A percentile compares a stretch with the other conserved stretches of the same genome.
Conservation (phyloP, 306 rosid genomes). For the Lathyrus oleraceus region DNA sequence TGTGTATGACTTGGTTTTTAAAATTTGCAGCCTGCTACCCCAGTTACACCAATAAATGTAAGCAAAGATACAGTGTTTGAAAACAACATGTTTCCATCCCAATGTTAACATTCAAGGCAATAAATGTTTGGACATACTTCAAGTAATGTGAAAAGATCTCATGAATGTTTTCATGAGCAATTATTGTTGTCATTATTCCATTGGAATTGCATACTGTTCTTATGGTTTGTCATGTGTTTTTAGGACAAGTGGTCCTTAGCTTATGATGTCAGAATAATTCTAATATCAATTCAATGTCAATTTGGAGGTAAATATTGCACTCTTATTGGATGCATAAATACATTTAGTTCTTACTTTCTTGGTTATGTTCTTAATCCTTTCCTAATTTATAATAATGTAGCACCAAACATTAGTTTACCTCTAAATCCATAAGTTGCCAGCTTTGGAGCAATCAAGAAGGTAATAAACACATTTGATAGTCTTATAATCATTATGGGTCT, state of each 20-base stretch:
- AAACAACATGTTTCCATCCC: constrained; percentile 84
- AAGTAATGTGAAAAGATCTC: constrained; percentile 47
- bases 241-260: constrained; percentile 42
- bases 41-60: constrained; percentile 69
- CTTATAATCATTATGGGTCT: background rate
- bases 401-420: constrained; percentile 87
- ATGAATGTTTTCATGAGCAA: background rate
- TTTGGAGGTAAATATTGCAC: constrained; percentile 59
- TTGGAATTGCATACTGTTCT: background rate
- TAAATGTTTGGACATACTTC: constrained; percentile 97
- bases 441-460: constrained; percentile 97
- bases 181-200: background rate
- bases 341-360: background rate
- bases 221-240: background rate
- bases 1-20: background rate
- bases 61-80: constrained; percentile 92
- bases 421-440: constrained; percentile 94
- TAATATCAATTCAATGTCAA: constrained; percentile 39
- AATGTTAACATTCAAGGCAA: constrained; percentile 83
- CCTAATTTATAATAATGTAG: constrained; percentile 31
- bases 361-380: background rate
- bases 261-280: constrained; percentile 43
- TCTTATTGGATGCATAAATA: too few species aligned
- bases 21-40: constrained; percentile 65
- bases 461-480: constrained; percentile 20